Evolutionary conservation across 768 basidiomycete genomes (phyloP), one percentile per base, ranked within the genome.

Genomic region (Tulasnella sp.): DNA sequence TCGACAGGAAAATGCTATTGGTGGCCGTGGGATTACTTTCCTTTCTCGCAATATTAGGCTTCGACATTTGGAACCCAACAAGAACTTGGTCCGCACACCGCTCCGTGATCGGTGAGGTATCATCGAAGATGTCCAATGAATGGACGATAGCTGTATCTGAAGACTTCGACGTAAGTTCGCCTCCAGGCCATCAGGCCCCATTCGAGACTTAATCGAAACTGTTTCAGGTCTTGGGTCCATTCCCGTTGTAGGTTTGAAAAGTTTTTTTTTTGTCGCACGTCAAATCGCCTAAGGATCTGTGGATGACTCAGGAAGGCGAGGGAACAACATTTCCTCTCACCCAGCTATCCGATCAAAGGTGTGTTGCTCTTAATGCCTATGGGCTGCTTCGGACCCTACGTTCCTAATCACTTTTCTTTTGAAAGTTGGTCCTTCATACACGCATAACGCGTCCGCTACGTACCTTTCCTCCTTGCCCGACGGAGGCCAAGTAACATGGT

Each of bases 321-420:
- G 5, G 58, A 62, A 19, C 61, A 62, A 27, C 41, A 58, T 23
- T 50, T 49, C 41, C 49, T 62, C 23, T 62, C 61, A 1, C 61
- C 61, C 29, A 48, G 24, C 13, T 62, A 49, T 51, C 61, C 61
- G 4, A 41, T 62, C 23, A 13, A 29, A 19, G n/a, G 60, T 48
- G 48, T 8, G 61, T 42, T 1, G 13, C 23, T 29, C 7, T 11
- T 17, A 5, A n/a, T n/a, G n/a, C n/a, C 21, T 44, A 23, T 61
- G 43, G 11, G 8, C 53, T 11, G 21, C 41, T n/a, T 45, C 26
- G 2, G 4, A 2, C 19, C 1, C 2, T 17, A 2, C 4, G 17
- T 4, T 30, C 8, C 17, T 24, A 27, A 1, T 5, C 13, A 24
- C 7, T 27, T 30, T 9, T 4, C 51, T 15, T 41, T 15, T 23